Evolutionary conservation across 2,329 filamentous ascomycete species (phyloP).

Genomic region (Cladophialophora exuberans): DNA sequence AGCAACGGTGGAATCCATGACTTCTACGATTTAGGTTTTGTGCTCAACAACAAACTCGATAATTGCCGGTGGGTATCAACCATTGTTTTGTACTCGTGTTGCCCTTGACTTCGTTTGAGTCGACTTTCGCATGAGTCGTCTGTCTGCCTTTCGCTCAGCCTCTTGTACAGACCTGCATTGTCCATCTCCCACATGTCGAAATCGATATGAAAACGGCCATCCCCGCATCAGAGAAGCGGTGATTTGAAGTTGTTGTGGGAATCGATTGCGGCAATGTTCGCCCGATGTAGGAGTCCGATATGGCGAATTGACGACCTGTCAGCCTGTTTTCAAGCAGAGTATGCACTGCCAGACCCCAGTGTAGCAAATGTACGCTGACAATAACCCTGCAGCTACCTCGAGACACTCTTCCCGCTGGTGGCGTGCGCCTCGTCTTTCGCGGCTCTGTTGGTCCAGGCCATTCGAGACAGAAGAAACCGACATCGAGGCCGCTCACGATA

Average conservation of each 20-base stretch:
- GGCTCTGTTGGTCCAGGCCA: constrained; percentile 14
- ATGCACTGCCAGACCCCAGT: constrained; percentile 33
- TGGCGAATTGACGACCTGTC: constrained; percentile 67
- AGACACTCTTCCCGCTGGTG: constrained; percentile 76
- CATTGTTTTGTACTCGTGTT: no score
- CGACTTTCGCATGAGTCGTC: no score
- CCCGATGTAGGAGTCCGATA: constrained; percentile 59
- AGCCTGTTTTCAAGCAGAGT: constrained; percentile 62
- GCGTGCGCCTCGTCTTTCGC: constrained; percentile 71
- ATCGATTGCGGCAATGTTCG: constrained; percentile 51
- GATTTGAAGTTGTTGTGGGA: constrained; percentile 16
- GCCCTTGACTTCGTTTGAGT: no score
- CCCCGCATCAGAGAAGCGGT: constrained; percentile 19
- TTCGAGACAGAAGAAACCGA: constrained; percentile 9
- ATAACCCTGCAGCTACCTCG: constrained; percentile 66
- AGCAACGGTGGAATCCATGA: no score
- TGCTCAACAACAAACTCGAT: no score
- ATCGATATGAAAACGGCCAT: constrained; percentile 17
- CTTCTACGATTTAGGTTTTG: no score
- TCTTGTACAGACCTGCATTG: not conserved
- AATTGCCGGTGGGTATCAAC: no score
- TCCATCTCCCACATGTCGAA: not conserved
- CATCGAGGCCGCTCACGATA: constrained; percentile 28
- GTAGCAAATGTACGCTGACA: constrained; percentile 3
- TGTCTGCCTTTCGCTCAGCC: not conserved